Evolutionary conservation across 352 stramenopile species (phyloP).

Genomic region (Globisporangium paddicum): DNA sequence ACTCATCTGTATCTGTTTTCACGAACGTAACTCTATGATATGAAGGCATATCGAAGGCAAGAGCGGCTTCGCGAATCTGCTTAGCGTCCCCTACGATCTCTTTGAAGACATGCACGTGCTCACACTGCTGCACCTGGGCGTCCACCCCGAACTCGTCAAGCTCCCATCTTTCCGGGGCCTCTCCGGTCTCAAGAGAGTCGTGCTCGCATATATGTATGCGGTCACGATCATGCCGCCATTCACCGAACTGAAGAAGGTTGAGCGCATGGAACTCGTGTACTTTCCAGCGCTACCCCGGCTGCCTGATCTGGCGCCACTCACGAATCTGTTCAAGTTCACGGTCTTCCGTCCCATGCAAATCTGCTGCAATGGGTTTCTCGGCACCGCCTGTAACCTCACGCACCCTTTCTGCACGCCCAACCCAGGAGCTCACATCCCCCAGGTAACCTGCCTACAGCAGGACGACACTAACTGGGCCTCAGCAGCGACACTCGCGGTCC

Average conservation of each 20-base stretch:
- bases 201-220: no score
- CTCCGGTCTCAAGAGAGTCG: slow-evolving; percentile 2
- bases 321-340: slow-evolving; percentile 8
- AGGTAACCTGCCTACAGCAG: no score
- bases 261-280: slow-evolving; percentile 17
- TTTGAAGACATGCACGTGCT: slow-evolving; percentile 9
- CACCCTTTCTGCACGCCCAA: not conserved
- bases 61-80: not conserved
- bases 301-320: slow-evolving; percentile 17
- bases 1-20: not conserved
- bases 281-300: slow-evolving; percentile 11
- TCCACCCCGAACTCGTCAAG: not conserved
- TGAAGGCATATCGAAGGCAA: slow-evolving; percentile 25
- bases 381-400: slow-evolving; percentile 14
- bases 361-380: slow-evolving; percentile 33
- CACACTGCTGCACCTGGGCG: slow-evolving; percentile 14
- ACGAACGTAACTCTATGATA: not conserved
- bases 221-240: no score
- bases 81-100: not conserved
- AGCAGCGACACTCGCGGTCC: not conserved
- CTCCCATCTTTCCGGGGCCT: slow-evolving; percentile 3
- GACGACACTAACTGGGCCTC: not conserved
- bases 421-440: not conserved
- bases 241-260: slow-evolving; percentile 3
- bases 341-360: slow-evolving; percentile 15